These are phyloP conservation scores for Macadamia tetraphylla DNA, from an alignment of 164 flowering plant species.

Conservation along the genomic window DNA sequence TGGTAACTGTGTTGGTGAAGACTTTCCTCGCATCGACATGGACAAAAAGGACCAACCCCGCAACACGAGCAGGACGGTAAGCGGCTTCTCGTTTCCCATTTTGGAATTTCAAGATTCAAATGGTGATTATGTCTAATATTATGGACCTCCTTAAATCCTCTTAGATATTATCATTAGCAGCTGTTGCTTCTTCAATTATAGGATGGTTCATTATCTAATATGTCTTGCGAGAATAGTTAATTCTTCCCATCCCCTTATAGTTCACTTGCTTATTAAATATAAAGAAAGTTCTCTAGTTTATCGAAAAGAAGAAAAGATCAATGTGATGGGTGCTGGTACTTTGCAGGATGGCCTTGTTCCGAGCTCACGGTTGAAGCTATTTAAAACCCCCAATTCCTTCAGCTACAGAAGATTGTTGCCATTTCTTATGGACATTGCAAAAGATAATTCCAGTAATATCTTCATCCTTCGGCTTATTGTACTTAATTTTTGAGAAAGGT, in stretches of 20 bases:
- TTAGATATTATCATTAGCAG: background rate
- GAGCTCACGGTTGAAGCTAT: constrained; percentile 32
- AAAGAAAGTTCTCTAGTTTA: background rate
- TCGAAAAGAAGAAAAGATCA: no score
- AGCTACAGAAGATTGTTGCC: constrained; percentile 65
- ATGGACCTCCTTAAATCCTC: no score
- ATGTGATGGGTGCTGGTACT: background rate
- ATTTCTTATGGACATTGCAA: constrained; percentile 38
- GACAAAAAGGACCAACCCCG: background rate
- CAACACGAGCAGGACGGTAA: background rate
- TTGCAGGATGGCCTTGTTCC: constrained; percentile 26
- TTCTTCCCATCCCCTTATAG: background rate
- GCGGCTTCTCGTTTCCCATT: background rate
- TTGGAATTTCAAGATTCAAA: background rate
- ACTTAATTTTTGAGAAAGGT: background rate
- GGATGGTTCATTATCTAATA: background rate
- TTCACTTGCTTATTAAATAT: no score
- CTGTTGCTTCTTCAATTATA: background rate
- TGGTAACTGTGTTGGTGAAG: background rate
- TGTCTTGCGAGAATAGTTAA: background rate
- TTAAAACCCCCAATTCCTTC: constrained; percentile 34
- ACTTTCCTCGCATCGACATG: background rate
- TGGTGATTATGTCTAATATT: no score
- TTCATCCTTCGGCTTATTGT: background rate
- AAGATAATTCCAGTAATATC: constrained; percentile 32